Percentiles rank a stretch among this genome's conserved stretches.
Conservation (phyloP, 2,329 filamentous ascomycete species). For the Ceratocystiopsis minuta region DNA sequence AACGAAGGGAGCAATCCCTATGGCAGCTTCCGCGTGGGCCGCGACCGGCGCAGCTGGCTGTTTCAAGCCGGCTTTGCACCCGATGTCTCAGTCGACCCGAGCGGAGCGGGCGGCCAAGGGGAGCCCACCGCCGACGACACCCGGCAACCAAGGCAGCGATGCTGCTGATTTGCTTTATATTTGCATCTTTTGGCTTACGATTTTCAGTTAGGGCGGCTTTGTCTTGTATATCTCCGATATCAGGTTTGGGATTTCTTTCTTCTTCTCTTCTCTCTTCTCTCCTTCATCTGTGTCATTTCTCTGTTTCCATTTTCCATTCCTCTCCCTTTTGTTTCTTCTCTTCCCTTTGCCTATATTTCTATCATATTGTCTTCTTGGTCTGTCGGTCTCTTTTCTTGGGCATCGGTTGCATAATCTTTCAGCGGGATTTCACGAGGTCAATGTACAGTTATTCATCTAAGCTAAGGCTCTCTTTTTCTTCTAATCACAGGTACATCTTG, state of each 20-base stretch:
- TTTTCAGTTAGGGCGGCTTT: too few species aligned
- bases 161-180: slow-evolving; percentile 4
- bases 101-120: slow-evolving; percentile 10
- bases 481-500: too few species aligned
- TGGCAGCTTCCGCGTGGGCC: slow-evolving; percentile 37
- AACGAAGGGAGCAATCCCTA: slow-evolving; percentile 31
- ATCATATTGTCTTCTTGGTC: background rate
- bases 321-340: too few species aligned
- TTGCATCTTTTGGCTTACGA: background rate
- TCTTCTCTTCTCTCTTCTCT: background rate
- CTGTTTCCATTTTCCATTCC: too few species aligned
- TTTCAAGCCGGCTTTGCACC: slow-evolving; percentile 37
- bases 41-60: slow-evolving; percentile 40
- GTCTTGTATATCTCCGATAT: too few species aligned
- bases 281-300: background rate
- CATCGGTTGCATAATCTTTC: background rate
- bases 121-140: background rate
- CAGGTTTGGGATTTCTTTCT: too few species aligned
- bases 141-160: slow-evolving; percentile 1
- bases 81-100: slow-evolving; percentile 29
- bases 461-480: background rate
- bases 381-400: background rate
- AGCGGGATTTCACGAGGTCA: slow-evolving; percentile 1
- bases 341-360: background rate
- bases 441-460: background rate